phyloP scores from a whole-genome alignment of 495 filamentous ascomycete genomes.

The Cercophora newfieldiana region DNA sequence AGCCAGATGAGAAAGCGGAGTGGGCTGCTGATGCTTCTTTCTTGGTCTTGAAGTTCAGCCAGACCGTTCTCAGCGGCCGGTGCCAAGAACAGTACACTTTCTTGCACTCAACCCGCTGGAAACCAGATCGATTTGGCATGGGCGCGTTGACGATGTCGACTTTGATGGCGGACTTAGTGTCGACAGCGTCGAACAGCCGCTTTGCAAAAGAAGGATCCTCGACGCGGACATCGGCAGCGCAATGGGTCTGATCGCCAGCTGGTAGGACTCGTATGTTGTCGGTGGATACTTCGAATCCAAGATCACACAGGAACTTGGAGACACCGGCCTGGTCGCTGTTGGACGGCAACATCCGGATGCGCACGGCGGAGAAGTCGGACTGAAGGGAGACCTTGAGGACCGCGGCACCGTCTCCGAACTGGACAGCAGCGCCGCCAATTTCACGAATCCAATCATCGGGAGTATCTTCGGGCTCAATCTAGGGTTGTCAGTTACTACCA shows the following conservation, averaged over 20 bases:
- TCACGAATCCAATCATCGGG: slow-evolving; percentile 23
- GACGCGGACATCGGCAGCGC: slow-evolving; percentile 25
- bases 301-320: slow-evolving; percentile 11
- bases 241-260: background rate
- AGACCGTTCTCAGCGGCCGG: slow-evolving; percentile 25
- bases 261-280: slow-evolving; percentile 19
- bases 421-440: slow-evolving; percentile 28
- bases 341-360: slow-evolving; percentile 27
- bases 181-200: background rate
- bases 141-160: slow-evolving; percentile 17
- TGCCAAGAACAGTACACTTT: slow-evolving; percentile 38
- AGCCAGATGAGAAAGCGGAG: slow-evolving; percentile 19
- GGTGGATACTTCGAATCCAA: slow-evolving; percentile 7
- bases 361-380: slow-evolving; percentile 35
- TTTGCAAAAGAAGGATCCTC: slow-evolving; percentile 31
- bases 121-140: slow-evolving; percentile 22
- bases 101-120: slow-evolving; percentile 31
- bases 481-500: background rate
- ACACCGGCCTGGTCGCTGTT: slow-evolving; percentile 23
- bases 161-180: background rate
- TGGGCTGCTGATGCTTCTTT: slow-evolving; percentile 6
- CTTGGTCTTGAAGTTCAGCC: slow-evolving; percentile 29
- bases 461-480: slow-evolving; percentile 6
- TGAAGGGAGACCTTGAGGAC: slow-evolving; percentile 26
- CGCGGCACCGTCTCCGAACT: slow-evolving; percentile 32